A percentile compares a stretch with the other conserved stretches of the same genome.
phyloP scores from a whole-genome alignment of 2,329 filamentous ascomycete genomes.

The Lasiodiplodia theobromae region DNA sequence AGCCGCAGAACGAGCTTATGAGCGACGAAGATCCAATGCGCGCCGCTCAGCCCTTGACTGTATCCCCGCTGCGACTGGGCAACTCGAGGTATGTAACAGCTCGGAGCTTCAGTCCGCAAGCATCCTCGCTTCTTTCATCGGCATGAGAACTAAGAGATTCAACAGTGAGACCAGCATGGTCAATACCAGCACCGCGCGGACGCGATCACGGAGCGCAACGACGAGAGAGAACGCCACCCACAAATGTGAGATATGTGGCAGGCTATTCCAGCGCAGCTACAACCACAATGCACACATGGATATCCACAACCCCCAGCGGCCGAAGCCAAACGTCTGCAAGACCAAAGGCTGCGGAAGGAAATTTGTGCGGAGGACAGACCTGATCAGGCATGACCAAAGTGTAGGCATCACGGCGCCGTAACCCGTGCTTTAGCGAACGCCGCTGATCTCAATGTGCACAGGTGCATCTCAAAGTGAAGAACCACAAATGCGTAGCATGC shows the following conservation, averaged over 20 bases:
- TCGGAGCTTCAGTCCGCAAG: constrained; percentile 9
- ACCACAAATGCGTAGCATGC: constrained; percentile 75
- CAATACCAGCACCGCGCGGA: constrained; percentile 26
- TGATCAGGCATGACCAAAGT: constrained; percentile 63
- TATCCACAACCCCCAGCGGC: constrained; percentile 77
- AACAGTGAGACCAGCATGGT: background rate
- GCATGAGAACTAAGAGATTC: constrained; percentile 3
- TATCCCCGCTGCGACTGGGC: constrained; percentile 43
- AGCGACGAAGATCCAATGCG: constrained; percentile 35
- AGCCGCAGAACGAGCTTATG: constrained; percentile 38
- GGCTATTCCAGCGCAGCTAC: constrained; percentile 81
- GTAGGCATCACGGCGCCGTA: constrained; percentile 48
- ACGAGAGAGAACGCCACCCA: constrained; percentile 75
- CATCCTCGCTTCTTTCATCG: background rate
- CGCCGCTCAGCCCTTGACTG: constrained; percentile 38
- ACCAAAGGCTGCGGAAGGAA: constrained; percentile 71
- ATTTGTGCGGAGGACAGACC: constrained; percentile 84
- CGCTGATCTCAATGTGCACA: constrained; percentile 37
- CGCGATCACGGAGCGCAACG: constrained; percentile 46
- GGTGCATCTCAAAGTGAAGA: constrained; percentile 77
- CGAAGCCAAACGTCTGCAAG: constrained; percentile 74
- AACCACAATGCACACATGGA: constrained; percentile 89
- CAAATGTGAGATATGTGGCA: constrained; percentile 76
- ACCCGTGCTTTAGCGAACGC: constrained; percentile 3
- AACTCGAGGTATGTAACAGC: constrained; percentile 19